Evolutionary conservation across 2,329 filamentous ascomycete species (phyloP).

Genomic region (Pyrenophora teres): DNA sequence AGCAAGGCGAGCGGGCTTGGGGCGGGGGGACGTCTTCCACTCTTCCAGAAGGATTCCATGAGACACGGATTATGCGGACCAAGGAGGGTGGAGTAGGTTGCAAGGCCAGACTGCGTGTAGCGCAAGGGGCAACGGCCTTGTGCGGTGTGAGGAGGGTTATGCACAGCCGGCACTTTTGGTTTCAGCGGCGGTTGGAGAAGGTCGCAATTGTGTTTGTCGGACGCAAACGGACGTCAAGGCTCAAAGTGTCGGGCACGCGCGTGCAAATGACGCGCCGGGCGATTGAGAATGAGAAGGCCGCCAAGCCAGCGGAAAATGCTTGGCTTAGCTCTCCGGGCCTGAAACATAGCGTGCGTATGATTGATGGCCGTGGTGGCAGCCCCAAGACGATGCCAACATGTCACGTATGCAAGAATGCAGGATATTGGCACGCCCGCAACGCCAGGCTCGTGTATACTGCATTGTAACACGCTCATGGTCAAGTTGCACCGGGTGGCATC

Average conservation of each 20-base stretch:
- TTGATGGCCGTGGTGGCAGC: constrained; percentile 18
- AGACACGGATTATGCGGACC: constrained; percentile 23
- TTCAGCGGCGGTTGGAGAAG: constrained; percentile 26
- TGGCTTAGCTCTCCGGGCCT: constrained; percentile 13
- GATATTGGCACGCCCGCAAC: constrained; percentile 12
- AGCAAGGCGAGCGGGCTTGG: constrained; percentile 25
- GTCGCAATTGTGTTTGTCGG: background rate
- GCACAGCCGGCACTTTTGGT: constrained; percentile 15
- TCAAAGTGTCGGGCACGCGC: constrained; percentile 6
- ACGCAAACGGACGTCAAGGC: background rate
- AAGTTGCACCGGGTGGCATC: too few relatives aligned
- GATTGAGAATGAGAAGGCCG: constrained; percentile 6
- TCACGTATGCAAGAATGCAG: constrained; percentile 9
- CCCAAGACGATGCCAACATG: constrained; percentile 13
- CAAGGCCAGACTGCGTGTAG: constrained; percentile 3
- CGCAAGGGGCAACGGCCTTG: constrained; percentile 6
- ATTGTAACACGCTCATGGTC: background rate
- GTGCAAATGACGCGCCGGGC: constrained; percentile 24
- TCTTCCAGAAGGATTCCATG: constrained; percentile 37
- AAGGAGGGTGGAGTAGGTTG: constrained; percentile 7
- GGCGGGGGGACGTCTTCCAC: constrained; percentile 19
- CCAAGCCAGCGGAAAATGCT: constrained; percentile 17
- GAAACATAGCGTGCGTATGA: constrained; percentile 37
- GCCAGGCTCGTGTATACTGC: background rate
- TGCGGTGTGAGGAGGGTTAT: background rate